Evolutionary conservation across 1,139 yeast genomes (phyloP).

Genomic region (Arxiozyma slooffiae): DNA sequence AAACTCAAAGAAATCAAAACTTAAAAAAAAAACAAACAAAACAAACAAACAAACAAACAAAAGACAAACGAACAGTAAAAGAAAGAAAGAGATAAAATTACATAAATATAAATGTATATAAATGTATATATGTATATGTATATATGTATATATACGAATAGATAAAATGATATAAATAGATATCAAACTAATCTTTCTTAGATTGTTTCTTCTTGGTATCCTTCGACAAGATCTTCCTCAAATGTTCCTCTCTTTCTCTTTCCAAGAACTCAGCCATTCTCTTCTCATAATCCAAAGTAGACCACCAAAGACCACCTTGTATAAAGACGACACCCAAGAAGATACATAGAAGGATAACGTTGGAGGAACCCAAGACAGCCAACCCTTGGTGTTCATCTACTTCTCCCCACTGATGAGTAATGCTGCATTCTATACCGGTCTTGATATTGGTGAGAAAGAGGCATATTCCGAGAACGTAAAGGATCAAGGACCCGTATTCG

Average conservation of each 20-base stretch:
- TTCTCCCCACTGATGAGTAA: constrained; percentile 82
- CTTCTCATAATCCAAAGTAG: constrained; percentile 61
- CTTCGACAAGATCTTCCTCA: constrained; percentile 2
- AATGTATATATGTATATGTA: too few species aligned
- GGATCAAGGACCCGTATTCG: constrained; percentile 76
- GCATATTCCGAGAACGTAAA: constrained; percentile 61
- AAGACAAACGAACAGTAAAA: not conserved
- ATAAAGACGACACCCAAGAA: constrained; percentile 69
- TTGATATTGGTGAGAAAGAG: constrained; percentile 79
- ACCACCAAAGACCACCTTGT: constrained; percentile 86
- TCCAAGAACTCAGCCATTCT: constrained; percentile 44
- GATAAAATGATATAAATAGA: too few species aligned
- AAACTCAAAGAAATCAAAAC: too few species aligned
- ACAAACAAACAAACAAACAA: too few species aligned
- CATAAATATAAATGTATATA: too few species aligned
- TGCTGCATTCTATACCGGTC: constrained; percentile 65
- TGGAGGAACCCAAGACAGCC: constrained; percentile 85
- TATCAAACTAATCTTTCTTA: not conserved
- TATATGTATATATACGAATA: not conserved
- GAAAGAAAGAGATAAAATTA: too few species aligned
- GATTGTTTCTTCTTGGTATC: not conserved
- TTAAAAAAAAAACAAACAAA: too few species aligned
- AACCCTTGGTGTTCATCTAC: constrained; percentile 79
- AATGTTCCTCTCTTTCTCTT: constrained; percentile 33
- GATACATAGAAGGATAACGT: constrained; percentile 62